Percentiles rank a stretch among this genome's conserved stretches.
These are phyloP conservation scores for Extremus antarcticus DNA, from an alignment of 495 filamentous ascomycete species.

Conservation along the genomic window DNA sequence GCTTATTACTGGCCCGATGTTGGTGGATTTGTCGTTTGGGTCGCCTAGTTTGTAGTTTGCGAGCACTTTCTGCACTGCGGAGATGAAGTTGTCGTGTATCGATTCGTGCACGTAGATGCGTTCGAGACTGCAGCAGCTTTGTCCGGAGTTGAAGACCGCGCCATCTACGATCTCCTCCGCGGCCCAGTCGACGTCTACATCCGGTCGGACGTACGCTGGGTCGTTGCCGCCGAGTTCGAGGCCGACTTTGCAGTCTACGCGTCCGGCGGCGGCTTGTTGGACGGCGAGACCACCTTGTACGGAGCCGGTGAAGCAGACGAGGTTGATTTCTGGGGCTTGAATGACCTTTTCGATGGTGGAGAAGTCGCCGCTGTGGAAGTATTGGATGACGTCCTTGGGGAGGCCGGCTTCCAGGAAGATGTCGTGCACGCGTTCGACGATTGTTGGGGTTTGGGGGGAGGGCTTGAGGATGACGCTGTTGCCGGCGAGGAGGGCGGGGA, in stretches of 20 bases:
- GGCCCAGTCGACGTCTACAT: slow-evolving; percentile 81
- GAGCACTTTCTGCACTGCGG: slow-evolving; percentile 67
- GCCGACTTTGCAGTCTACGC: slow-evolving; percentile 64
- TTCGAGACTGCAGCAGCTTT: slow-evolving; percentile 91
- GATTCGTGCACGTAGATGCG: slow-evolving; percentile 81
- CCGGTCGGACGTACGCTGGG: slow-evolving; percentile 74
- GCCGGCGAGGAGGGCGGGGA: slow-evolving; percentile 76
- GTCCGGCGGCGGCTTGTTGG: slow-evolving; percentile 69
- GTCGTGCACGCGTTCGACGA: slow-evolving; percentile 67
- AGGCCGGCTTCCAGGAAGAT: slow-evolving; percentile 70
- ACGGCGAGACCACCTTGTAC: slow-evolving; percentile 74
- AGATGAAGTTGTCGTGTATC: slow-evolving; percentile 71
- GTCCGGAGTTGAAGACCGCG: slow-evolving; percentile 90
- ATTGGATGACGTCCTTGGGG: slow-evolving; percentile 71
- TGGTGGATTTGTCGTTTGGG: slow-evolving; percentile 64
- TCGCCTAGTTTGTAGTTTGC: slow-evolving; percentile 82
- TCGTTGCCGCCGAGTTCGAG: slow-evolving; percentile 91
- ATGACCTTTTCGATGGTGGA: slow-evolving; percentile 60
- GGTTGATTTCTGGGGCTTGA: slow-evolving; percentile 56
- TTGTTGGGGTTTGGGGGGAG: slow-evolving; percentile 84
- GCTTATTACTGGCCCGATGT: slow-evolving; percentile 84
- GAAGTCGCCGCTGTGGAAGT: slow-evolving; percentile 73
- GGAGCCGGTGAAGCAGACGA: slow-evolving; percentile 90
- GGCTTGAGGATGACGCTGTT: slow-evolving; percentile 88
- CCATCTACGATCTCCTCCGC: slow-evolving; percentile 90